These are phyloP conservation scores for Ophiostoma sp. DNA, from an alignment of 2,329 filamentous ascomycete genomes.

Conservation along the genomic window DNA sequence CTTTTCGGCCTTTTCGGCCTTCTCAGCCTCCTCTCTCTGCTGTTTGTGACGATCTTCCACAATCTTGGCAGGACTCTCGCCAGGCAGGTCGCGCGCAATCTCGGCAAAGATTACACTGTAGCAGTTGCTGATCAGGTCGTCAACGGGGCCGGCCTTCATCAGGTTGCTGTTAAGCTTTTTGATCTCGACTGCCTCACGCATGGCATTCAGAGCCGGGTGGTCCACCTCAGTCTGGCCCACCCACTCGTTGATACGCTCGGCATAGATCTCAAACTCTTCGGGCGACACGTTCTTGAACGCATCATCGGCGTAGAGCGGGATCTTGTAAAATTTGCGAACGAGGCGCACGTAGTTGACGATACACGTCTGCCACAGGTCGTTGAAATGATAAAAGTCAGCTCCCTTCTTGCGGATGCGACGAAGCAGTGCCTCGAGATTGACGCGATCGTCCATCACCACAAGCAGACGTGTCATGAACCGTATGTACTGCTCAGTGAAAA, in stretches of 20 bases:
- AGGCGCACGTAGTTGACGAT: constrained; percentile 51
- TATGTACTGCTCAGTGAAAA: constrained; percentile 83
- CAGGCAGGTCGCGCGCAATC: constrained; percentile 55
- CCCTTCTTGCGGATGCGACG: constrained; percentile 76
- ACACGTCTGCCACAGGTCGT: constrained; percentile 54
- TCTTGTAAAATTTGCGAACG: constrained; percentile 45
- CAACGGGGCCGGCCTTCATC: constrained; percentile 79
- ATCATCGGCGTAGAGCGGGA: constrained; percentile 47
- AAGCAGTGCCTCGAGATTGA: constrained; percentile 70
- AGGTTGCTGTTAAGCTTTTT: constrained; percentile 76
- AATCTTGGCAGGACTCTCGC: constrained; percentile 43
- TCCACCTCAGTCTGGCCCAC: constrained; percentile 38
- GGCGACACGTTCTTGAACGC: constrained; percentile 49
- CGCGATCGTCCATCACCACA: constrained; percentile 66
- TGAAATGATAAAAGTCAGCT: constrained; percentile 64
- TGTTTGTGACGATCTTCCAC: constrained; percentile 41
- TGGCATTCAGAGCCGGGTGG: constrained; percentile 47
- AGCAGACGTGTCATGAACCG: constrained; percentile 74
- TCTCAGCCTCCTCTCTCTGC: constrained; percentile 31
- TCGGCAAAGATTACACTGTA: constrained; percentile 73
- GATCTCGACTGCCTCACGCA: constrained; percentile 55
- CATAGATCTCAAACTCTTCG: constrained; percentile 55
- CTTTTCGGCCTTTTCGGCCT: constrained; percentile 28
- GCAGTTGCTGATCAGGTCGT: constrained; percentile 88
- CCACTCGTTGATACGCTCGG: constrained; percentile 53